Percentiles rank a stretch among this genome's conserved stretches.
Evolutionary conservation across 805 yeast genomes (phyloP).

Genomic region (Schwanniomyces sp.): DNA sequence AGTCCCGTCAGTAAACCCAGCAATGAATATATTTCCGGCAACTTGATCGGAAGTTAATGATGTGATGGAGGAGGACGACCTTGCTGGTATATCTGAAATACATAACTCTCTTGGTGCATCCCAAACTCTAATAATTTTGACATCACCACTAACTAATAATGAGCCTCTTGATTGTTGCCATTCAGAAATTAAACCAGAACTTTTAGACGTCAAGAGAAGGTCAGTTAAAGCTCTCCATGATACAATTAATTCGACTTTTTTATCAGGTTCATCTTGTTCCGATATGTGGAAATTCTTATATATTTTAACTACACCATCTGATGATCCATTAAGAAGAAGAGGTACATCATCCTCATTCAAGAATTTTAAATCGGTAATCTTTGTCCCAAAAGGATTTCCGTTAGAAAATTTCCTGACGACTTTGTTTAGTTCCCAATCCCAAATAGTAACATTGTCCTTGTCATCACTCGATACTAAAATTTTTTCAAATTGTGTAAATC

Average conservation of each 20-base stretch:
- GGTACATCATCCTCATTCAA: constrained; percentile 93
- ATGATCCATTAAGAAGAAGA: constrained; percentile 79
- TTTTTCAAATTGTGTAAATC: constrained; percentile 89
- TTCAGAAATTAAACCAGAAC: constrained; percentile 82
- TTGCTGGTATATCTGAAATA: constrained; percentile 83
- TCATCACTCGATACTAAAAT: constrained; percentile 79
- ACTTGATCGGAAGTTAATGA: constrained; percentile 93
- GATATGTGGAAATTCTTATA: constrained; percentile 71
- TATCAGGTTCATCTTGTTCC: constrained; percentile 27
- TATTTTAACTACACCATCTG: constrained; percentile 91
- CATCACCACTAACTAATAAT: constrained; percentile 90
- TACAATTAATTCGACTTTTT: constrained; percentile 59
- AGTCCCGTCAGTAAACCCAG: constrained; percentile 91
- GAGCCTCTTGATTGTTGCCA: constrained; percentile 98
- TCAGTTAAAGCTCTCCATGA: constrained; percentile 95
- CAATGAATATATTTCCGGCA: constrained; percentile 84
- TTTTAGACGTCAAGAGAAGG: constrained; percentile 72
- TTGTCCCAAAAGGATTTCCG: constrained; percentile 84
- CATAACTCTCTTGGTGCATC: constrained; percentile 94
- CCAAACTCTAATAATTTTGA: constrained; percentile 88
- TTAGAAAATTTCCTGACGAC: constrained; percentile 71
- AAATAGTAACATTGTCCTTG: constrained; percentile 76
- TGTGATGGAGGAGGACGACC: constrained; percentile 86
- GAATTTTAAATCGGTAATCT: constrained; percentile 81
- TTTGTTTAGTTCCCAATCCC: constrained; percentile 78